Conservation (phyloP, 805 yeast species). For the Ogataea methanolica region DNA sequence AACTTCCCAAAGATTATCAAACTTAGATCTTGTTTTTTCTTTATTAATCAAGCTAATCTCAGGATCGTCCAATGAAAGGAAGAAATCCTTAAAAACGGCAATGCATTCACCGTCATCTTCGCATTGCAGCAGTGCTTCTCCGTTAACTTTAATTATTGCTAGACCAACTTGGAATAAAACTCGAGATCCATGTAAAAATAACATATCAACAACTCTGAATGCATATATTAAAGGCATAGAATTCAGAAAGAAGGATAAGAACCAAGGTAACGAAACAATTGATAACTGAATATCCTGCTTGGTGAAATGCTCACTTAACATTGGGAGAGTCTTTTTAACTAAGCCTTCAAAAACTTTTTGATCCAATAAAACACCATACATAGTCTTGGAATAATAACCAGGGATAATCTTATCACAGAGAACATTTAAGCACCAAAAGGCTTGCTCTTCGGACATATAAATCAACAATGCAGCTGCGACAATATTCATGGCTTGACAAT, state of each 20-base stretch:
- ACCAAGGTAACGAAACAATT: conserved; percentile 95
- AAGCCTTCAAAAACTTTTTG: conserved; percentile 90
- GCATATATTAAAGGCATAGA: conserved; percentile 95
- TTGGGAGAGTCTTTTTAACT: conserved; percentile 85
- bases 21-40: conserved; percentile 66
- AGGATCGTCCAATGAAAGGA: conserved; percentile 67
- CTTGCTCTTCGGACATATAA: conserved; percentile 94
- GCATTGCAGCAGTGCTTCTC: conserved; percentile 71
- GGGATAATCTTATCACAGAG: conserved; percentile 85
- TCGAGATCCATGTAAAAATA: conserved; percentile 84
- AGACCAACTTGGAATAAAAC: conserved; percentile 89
- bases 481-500: conserved; percentile 98
- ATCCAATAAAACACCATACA: conserved; percentile 95
- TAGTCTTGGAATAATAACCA: conserved; percentile 93
- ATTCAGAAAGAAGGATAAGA: conserved; percentile 79
- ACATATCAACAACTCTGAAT: conserved; percentile 83
- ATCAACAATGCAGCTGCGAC: conserved; percentile 75
- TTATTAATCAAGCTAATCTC: conserved; percentile 68
- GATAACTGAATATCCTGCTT: conserved; percentile 84
- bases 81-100: conserved; percentile 77
- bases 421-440: conserved; percentile 83
- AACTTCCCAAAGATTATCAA: conserved; percentile 85
- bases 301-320: conserved; percentile 76
- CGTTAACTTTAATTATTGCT: conserved; percentile 85
- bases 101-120: conserved; percentile 93